These are phyloP conservation scores for Solanum bulbocastanum DNA, from an alignment of 257 asterid species.

Conservation along the genomic window DNA sequence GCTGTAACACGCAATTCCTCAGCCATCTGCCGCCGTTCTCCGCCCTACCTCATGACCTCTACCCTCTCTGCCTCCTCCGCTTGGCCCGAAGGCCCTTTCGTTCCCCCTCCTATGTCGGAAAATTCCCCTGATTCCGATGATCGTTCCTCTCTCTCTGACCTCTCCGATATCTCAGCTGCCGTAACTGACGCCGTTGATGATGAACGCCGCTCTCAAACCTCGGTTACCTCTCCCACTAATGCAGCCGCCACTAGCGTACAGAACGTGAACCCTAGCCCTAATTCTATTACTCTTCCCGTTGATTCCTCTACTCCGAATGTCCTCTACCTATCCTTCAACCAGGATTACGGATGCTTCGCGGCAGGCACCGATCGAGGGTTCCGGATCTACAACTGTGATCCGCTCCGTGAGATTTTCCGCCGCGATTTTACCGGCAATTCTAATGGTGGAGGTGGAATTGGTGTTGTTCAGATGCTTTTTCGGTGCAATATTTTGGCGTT, in stretches of 20 bases:
- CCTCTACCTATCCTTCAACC: conserved; percentile 85
- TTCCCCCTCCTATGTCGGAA: conserved; percentile 1
- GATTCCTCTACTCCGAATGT: conserved; percentile 22
- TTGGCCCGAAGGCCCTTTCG: conserved; percentile 2
- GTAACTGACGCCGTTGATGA: background rate
- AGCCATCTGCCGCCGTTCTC: background rate
- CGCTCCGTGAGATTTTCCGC: conserved; percentile 73
- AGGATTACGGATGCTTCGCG: conserved; percentile 79
- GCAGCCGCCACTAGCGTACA: background rate
- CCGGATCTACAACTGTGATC: conserved; percentile 79
- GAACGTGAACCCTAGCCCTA: conserved; percentile 15
- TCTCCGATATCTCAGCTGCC: background rate
- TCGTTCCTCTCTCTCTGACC: background rate
- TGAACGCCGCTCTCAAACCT: background rate
- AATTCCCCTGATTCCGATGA: background rate
- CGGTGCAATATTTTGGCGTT: conserved; percentile 69
- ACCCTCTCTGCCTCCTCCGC: background rate
- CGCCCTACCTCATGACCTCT: background rate
- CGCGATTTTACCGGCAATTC: conserved; percentile 39
- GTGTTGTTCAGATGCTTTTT: conserved; percentile 82
- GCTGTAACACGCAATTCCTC: background rate
- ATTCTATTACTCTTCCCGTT: conserved; percentile 6
- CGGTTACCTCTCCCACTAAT: background rate
- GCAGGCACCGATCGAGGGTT: conserved; percentile 74
- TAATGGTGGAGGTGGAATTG: conserved; percentile 62